Evolutionary conservation across 176 grass and related monocot genomes (phyloP).

Genomic region (Bonia amplexicaulis): DNA sequence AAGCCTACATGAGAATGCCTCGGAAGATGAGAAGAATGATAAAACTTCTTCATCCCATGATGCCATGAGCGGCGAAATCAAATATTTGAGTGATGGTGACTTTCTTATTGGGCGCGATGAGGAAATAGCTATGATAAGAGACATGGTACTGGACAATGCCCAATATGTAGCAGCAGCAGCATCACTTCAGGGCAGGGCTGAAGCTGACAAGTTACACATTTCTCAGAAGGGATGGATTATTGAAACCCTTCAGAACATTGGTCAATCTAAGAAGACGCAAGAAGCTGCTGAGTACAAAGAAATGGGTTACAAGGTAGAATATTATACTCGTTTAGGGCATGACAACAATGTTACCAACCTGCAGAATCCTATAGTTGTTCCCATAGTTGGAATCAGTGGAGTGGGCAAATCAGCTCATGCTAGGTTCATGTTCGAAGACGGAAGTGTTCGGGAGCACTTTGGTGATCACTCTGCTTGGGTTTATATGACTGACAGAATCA

Average conservation of each 20-base stretch:
- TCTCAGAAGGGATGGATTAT: slow-evolving; percentile 25
- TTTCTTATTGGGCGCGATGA: slow-evolving; percentile 11
- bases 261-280: not conserved
- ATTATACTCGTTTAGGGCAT: not conserved
- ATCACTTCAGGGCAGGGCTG: not conserved
- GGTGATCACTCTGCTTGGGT: not conserved
- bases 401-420: slow-evolving; percentile 22
- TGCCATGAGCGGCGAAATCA: too few relatives aligned
- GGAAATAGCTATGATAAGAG: slow-evolving; percentile 15
- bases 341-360: not conserved
- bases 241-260: not conserved
- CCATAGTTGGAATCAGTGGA: slow-evolving; percentile 15
- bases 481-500: slow-evolving; percentile 3
- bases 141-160: not conserved
- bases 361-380: slow-evolving; percentile 18
- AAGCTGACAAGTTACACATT: not conserved
- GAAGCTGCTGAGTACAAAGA: not conserved
- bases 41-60: not conserved
- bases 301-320: not conserved
- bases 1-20: too few relatives aligned
- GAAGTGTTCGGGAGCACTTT: slow-evolving; percentile 9
- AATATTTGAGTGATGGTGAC: not conserved
- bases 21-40: not conserved
- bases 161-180: too few relatives aligned
- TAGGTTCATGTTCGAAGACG: not conserved